A percentile compares a stretch with the other conserved stretches of the same genome.
phyloP scores from a whole-genome alignment of 2,329 filamentous ascomycete species.

The Colletotrichum chrysophilum region DNA sequence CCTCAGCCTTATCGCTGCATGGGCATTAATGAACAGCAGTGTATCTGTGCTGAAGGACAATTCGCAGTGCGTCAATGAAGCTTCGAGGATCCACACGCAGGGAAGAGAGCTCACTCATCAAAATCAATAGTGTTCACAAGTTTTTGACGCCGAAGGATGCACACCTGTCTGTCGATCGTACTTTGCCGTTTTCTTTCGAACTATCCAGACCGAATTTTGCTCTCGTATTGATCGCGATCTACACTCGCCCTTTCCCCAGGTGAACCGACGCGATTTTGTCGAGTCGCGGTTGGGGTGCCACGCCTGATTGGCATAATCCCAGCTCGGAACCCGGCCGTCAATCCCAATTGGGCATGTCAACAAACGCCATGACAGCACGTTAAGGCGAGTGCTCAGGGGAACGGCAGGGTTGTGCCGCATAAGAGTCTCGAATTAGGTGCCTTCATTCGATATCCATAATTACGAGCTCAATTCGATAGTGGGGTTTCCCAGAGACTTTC shows the following conservation, averaged over 20 bases:
- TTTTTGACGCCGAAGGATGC: neutral
- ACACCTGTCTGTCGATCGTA: neutral
- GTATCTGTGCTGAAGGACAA: neutral
- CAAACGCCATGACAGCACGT: constrained; percentile 12
- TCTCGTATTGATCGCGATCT: constrained; percentile 11
- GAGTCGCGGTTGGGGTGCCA: neutral
- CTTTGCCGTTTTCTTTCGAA: neutral
- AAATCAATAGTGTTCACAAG: neutral
- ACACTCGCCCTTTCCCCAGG: neutral
- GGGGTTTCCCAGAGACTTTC: neutral
- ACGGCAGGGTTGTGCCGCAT: constrained; percentile 15
- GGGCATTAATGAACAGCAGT: neutral
- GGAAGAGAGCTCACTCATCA: neutral
- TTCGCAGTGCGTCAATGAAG: neutral
- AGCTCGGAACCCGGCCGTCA: neutral
- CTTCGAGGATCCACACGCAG: neutral
- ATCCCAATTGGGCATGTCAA: neutral
- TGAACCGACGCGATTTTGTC: neutral
- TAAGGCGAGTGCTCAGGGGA: constrained; percentile 1
- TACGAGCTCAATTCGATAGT: constrained; percentile 8
- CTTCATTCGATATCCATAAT: constrained; percentile 13
- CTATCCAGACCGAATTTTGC: neutral
- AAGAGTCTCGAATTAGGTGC: neutral
- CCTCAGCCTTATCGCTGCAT: neutral
- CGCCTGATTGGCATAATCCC: neutral